These are phyloP conservation scores for Podospora australis DNA, from an alignment of 495 filamentous ascomycete species.

Conservation along the genomic window DNA sequence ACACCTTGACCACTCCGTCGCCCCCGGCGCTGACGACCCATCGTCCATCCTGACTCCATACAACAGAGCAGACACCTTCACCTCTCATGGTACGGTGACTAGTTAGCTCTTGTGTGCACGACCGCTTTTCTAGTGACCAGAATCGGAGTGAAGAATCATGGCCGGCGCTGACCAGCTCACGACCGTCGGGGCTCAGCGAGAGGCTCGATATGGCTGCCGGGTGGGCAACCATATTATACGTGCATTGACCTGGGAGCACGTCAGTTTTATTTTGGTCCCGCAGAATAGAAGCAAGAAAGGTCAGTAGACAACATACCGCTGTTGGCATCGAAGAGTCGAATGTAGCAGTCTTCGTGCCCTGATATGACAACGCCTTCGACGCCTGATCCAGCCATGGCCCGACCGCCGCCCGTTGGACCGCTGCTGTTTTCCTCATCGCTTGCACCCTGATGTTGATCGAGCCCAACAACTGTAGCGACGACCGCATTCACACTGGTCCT, in stretches of 20 bases:
- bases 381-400: conserved; percentile 51
- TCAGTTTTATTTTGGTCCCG: conserved; percentile 25
- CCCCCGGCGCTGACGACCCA: conserved; percentile 93
- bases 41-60: conserved; percentile 89
- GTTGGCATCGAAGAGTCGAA: conserved; percentile 96
- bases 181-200: conserved; percentile 83
- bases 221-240: conserved; percentile 96
- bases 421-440: conserved; percentile 42
- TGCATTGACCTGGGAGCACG: conserved; percentile 78
- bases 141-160: conserved; percentile 93
- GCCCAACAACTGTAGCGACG: conserved; percentile 77
- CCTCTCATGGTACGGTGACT: conserved; percentile 86
- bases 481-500: conserved; percentile 82
- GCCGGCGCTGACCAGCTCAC: conserved; percentile 90
- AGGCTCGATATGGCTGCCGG: conserved; percentile 85
- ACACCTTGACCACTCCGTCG: conserved; percentile 96
- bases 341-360: conserved; percentile 91
- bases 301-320: conserved; percentile 63
- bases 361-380: conserved; percentile 90
- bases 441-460: conserved; percentile 60
- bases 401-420: conserved; percentile 73
- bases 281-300: not conserved
- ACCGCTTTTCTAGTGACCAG: conserved; percentile 94
- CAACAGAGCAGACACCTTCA: conserved; percentile 86
- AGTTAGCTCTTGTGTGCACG: conserved; percentile 89